Conservation (phyloP, 2,329 filamentous ascomycete species). For the Phialocephala sp. region DNA sequence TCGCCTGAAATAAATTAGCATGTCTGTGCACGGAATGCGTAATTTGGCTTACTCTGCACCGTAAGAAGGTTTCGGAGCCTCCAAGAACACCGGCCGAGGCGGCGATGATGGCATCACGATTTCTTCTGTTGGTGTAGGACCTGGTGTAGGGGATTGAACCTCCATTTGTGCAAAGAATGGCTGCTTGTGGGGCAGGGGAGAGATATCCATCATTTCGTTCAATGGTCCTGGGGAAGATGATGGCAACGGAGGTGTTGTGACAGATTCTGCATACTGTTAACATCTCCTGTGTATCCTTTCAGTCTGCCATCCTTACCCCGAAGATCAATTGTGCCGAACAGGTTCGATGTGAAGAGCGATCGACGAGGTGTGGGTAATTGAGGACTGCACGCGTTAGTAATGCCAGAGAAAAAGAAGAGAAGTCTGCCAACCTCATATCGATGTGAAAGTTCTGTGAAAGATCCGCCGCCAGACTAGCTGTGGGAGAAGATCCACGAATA, state of each 20-base stretch:
- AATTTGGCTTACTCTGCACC: constrained; percentile 57
- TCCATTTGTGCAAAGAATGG: constrained; percentile 70
- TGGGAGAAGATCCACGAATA: constrained; percentile 85
- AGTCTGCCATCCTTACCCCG: constrained; percentile 53
- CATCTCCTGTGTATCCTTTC: constrained; percentile 42
- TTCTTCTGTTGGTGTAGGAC: constrained; percentile 48
- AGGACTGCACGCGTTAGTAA: constrained; percentile 61
- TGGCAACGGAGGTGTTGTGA: constrained; percentile 83
- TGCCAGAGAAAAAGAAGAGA: constrained; percentile 13
- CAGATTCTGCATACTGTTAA: constrained; percentile 61
- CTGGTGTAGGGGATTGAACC: constrained; percentile 74
- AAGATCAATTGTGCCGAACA: constrained; percentile 55
- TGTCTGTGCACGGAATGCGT: constrained; percentile 28
- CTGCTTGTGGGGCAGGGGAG: constrained; percentile 86
- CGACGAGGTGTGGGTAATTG: constrained; percentile 82
- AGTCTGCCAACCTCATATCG: constrained; percentile 77
- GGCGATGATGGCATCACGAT: constrained; percentile 64
- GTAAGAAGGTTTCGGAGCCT: constrained; percentile 53
- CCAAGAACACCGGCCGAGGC: constrained; percentile 53
- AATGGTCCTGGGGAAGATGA: constrained; percentile 79
- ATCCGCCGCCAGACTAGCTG: constrained; percentile 88
- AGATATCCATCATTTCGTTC: constrained; percentile 89
- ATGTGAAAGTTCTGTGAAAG: constrained; percentile 97
- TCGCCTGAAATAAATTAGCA: constrained; percentile 54
- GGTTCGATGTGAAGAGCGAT: constrained; percentile 79